Evolutionary conservation across 768 basidiomycete genomes (phyloP), one percentile per base, ranked within the genome.

Genomic region (Hortiboletus flavorubellus): DNA sequence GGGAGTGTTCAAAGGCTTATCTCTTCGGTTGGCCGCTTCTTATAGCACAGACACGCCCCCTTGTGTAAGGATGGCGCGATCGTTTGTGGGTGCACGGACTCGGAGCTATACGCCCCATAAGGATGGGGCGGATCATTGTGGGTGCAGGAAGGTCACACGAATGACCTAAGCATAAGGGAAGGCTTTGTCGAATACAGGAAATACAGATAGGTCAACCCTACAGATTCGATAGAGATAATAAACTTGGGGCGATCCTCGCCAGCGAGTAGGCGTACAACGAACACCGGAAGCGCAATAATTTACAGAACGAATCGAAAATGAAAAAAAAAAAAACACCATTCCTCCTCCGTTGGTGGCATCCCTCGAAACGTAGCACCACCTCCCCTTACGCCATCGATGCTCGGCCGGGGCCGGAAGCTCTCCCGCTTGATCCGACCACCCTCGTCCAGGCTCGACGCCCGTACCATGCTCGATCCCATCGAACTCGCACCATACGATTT

Each of bases 391-490:
- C 71, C 75, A 59, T 91, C 90, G 18, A 84, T 70, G 62, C 90
- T 92, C 41, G 89, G 82, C 35, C 91, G 77, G 10, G 91, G 91
- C 66, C 83, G 89, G 70, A 93, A 93, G 69, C 90, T 93, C 73
- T 93, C 90, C 59, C 86, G 77, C 55, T 78, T 72, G 39, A 81
- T 80, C 48, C 83, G 72, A 39, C 77, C 70, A 31, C 79, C 78
- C 63, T 83, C 85, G 68, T 75, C 76, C 40, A 54, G 29, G 41
- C 58, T 59, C 21, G 47, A 42, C 8, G 61, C 49, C 7, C 63
- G 68, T 38, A 50, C n/a, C 18, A 46, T 42, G 31, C 42, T 54
- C 30, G 58, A 48, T 10, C 46, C 50, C 49, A 54, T 34, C 35
- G 65, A 53, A 30, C 34, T 53, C 3, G 56, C 39, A 34, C 54